phyloP scores from a whole-genome alignment of 176 grass and related monocot genomes.

The Bothriochloa decipiens region DNA sequence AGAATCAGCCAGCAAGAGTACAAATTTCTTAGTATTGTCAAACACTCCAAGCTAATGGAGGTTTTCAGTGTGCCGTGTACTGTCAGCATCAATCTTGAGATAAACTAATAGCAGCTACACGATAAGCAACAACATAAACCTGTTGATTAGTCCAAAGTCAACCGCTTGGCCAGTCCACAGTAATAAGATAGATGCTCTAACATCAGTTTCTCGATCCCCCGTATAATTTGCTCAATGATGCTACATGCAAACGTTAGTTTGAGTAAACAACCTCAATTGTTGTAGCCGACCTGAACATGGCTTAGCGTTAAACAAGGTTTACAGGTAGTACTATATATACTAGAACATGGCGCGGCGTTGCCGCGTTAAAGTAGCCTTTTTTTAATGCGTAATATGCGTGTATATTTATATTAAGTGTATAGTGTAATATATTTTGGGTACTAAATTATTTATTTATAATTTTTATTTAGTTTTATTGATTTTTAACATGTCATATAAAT shows the following conservation, averaged over 20 bases:
- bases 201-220: not conserved
- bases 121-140: not conserved
- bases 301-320: not conserved
- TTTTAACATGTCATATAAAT: no score
- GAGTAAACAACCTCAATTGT: not conserved
- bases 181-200: constrained; percentile 26
- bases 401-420: no score
- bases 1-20: no score
- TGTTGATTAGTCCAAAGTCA: constrained; percentile 34
- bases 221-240: constrained; percentile 3
- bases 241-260: not conserved
- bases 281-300: constrained; percentile 3
- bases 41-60: no score
- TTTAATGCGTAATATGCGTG: no score
- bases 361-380: no score
- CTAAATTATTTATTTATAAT: no score
- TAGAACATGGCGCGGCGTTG: no score
- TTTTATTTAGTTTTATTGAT: no score
- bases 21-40: no score
- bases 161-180: not conserved
- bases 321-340: not conserved
- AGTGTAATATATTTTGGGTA: no score
- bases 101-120: not conserved
- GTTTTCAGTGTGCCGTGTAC: not conserved
- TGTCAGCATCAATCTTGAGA: not conserved